A percentile compares a stretch with the other conserved stretches of the same genome.
These are phyloP conservation scores for Candida caryicola DNA, from an alignment of 805 yeast genomes.

Conservation along the genomic window DNA sequence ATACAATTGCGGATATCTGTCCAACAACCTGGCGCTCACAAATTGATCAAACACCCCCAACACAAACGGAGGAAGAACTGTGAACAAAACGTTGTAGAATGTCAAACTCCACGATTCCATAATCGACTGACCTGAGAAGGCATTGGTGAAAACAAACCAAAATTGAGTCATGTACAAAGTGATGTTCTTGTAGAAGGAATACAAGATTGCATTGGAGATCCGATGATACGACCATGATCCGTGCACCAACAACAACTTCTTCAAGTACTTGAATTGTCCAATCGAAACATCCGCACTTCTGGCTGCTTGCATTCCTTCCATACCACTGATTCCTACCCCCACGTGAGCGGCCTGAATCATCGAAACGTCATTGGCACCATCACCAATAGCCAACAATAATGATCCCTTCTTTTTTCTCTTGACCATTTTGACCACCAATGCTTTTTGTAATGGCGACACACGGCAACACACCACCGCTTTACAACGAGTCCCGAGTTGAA, in stretches of 20 bases:
- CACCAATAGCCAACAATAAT: conserved; percentile 87
- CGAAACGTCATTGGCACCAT: conserved; percentile 98
- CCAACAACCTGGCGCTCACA: conserved; percentile 83
- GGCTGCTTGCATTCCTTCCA: conserved; percentile 96
- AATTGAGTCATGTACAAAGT: conserved; percentile 97
- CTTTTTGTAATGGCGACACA: conserved; percentile 96
- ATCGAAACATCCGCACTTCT: conserved; percentile 91
- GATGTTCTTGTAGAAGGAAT: conserved; percentile 93
- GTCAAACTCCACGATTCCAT: conserved; percentile 98
- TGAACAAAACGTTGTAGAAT: conserved; percentile 88
- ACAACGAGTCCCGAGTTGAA: conserved; percentile 81
- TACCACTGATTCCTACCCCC: conserved; percentile 96
- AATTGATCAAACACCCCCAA: conserved; percentile 96
- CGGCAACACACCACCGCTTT: conserved; percentile 97
- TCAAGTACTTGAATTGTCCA: conserved; percentile 88
- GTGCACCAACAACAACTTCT: conserved; percentile 82
- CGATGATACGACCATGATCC: conserved; percentile 98
- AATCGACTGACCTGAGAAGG: conserved; percentile 92
- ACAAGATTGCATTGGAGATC: conserved; percentile 85
- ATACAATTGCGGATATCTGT: conserved; percentile 89
- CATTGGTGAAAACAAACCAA: conserved; percentile 93
- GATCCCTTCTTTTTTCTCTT: conserved; percentile 73
- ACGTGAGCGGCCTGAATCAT: conserved; percentile 99
- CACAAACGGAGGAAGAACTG: conserved; percentile 94
- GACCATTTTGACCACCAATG: conserved; percentile 91